These are phyloP conservation scores for Paramecium pentaurelia DNA, from an alignment of 73 alveolate species.

Conservation along the genomic window DNA sequence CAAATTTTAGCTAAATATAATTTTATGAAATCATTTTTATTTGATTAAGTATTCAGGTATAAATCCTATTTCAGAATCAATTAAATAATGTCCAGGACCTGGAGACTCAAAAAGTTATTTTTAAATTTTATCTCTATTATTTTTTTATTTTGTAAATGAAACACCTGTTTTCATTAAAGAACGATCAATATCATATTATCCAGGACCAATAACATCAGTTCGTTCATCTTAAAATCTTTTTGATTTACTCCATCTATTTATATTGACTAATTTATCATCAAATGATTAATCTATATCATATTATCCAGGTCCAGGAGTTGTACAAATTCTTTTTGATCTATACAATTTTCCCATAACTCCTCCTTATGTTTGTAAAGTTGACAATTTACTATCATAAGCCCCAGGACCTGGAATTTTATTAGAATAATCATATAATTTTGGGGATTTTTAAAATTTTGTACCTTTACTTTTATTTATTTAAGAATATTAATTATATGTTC, in stretches of 20 bases:
- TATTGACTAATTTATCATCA: neutral
- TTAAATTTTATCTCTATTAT: neutral
- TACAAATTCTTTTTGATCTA: neutral
- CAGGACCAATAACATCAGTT: neutral
- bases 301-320: slow-evolving; percentile 20
- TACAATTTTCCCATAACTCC: neutral
- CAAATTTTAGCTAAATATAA: neutral
- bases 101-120: neutral
- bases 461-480: neutral
- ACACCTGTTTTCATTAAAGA: neutral
- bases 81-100: neutral
- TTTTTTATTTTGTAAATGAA: neutral
- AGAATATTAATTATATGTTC: neutral
- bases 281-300: neutral
- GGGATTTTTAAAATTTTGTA: neutral
- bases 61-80: neutral
- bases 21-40: neutral
- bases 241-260: neutral
- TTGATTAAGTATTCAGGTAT: neutral
- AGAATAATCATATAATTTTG: neutral
- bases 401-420: slow-evolving; percentile 24
- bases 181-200: neutral
- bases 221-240: neutral
- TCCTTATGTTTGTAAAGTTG: neutral
- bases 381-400: neutral